phyloP scores from a whole-genome alignment of 1,284 basidiomycete species.

The Cutaneotrichosporon sp. region DNA sequence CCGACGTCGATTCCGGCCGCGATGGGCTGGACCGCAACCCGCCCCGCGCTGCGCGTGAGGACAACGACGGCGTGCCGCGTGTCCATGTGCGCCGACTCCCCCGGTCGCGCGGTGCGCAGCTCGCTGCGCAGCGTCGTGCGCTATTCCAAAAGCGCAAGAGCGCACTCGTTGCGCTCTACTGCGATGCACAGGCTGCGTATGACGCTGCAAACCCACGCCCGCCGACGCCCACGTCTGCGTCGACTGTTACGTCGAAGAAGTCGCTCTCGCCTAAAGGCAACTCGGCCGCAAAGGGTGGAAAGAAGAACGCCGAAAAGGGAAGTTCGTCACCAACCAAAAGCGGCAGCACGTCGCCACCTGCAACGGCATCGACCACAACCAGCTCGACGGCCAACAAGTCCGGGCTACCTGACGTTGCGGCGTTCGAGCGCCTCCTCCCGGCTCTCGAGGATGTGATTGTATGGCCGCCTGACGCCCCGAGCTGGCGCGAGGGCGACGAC shows the following conservation, averaged over 20 bases:
- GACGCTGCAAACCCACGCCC: conserved; percentile 1
- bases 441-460: conserved; percentile 32
- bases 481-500: conserved; percentile 31
- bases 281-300: not conserved
- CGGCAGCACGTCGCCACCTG: not conserved
- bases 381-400: not conserved
- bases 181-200: conserved; percentile 36
- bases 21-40: conserved; percentile 20
- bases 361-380: not conserved
- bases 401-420: conserved; percentile 21
- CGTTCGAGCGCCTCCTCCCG: conserved; percentile 33
- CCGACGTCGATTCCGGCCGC: conserved; percentile 15
- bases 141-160: conserved; percentile 37
- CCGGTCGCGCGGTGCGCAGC: conserved; percentile 12
- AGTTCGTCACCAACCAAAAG: not conserved
- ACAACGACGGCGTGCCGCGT: not conserved
- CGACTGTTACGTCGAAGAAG: not conserved
- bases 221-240: not conserved
- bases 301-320: too few species aligned
- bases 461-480: conserved; percentile 36
- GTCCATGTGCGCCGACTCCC: conserved; percentile 10
- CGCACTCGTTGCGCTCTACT: conserved; percentile 35
- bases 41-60: conserved; percentile 17
- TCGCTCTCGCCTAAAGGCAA: not conserved
- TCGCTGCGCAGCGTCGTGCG: conserved; percentile 20